phyloP scores from a whole-genome alignment of 495 filamentous ascomycete genomes.

The Mytilinidion resinicola region DNA sequence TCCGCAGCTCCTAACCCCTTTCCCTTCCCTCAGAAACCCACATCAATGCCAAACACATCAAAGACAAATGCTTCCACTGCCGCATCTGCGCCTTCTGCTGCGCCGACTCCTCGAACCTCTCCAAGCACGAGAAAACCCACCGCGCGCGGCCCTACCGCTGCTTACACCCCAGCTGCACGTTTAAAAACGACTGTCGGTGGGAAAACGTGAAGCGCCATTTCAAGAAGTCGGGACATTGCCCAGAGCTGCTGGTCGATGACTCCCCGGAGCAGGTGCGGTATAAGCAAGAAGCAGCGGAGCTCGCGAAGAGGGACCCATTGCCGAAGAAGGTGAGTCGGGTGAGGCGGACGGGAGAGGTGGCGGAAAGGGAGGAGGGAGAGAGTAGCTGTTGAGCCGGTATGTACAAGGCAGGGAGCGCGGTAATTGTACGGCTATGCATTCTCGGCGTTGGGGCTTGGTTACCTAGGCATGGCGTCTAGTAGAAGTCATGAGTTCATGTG shows the following conservation, averaged over 20 bases:
- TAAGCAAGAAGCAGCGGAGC: neutral
- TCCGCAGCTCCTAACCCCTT: neutral
- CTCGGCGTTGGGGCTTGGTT: too few relatives aligned
- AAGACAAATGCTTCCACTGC: constrained; percentile 22
- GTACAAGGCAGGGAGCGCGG: too few relatives aligned
- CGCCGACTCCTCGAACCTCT: constrained; percentile 23
- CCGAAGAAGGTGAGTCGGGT: neutral
- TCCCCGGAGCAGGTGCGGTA: neutral
- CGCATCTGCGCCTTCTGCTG: constrained; percentile 21
- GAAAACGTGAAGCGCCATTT: constrained; percentile 30
- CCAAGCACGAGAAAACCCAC: constrained; percentile 26
- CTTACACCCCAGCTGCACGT: constrained; percentile 22
- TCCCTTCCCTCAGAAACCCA: constrained; percentile 13
- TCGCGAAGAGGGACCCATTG: neutral
- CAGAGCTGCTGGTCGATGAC: constrained; percentile 16
- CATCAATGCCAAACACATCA: constrained; percentile 17
- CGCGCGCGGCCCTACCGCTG: constrained; percentile 22
- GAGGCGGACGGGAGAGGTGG: neutral
- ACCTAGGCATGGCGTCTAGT: too few relatives aligned
- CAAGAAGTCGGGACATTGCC: constrained; percentile 17
- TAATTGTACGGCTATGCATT: too few relatives aligned
- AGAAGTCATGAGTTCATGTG: too few relatives aligned
- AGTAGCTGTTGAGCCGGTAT: too few relatives aligned
- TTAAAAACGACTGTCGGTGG: constrained; percentile 28
- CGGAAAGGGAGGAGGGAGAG: too few relatives aligned